Conservation (phyloP, 345 rosid species). For the Excoecaria cochinchinensis region DNA sequence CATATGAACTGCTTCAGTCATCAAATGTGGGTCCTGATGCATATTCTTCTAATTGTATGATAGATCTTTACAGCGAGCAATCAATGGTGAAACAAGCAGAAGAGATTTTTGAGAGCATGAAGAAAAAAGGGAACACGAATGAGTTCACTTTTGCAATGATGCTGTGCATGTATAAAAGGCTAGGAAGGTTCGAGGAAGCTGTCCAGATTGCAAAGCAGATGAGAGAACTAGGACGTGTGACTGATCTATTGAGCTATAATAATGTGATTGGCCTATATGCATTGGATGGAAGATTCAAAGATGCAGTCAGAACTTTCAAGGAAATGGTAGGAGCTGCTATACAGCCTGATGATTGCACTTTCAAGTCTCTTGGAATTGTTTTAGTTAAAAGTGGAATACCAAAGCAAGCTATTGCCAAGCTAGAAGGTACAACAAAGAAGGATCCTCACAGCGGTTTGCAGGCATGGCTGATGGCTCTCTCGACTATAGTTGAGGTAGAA, state of each 20-base stretch:
- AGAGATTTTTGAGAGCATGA: constrained; percentile 57
- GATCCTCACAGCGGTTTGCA: constrained; percentile 49
- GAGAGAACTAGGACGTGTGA: constrained; percentile 59
- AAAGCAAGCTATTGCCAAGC: constrained; percentile 50
- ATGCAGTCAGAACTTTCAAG: constrained; percentile 51
- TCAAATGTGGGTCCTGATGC: constrained; percentile 44
- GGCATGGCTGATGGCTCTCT: constrained; percentile 56
- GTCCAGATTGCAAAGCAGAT: constrained; percentile 58
- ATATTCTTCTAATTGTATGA: constrained; percentile 79
- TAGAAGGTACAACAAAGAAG: constrained; percentile 48
- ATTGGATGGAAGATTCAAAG: constrained; percentile 69
- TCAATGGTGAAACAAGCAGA: constrained; percentile 67
- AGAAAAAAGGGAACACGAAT: constrained; percentile 51
- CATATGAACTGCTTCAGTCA: constrained; percentile 53
- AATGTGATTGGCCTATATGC: constrained; percentile 62
- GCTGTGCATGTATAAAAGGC: constrained; percentile 76
- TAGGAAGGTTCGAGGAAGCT: constrained; percentile 68
- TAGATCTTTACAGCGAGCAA: constrained; percentile 70
- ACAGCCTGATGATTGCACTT: constrained; percentile 57
- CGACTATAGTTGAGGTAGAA: constrained; percentile 45
- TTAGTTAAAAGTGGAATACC: constrained; percentile 67
- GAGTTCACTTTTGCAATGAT: constrained; percentile 84
- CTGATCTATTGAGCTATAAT: constrained; percentile 65
- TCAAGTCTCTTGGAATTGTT: constrained; percentile 61
- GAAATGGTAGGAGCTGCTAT: constrained; percentile 60